Percentiles rank a stretch among this genome's conserved stretches.
These are phyloP conservation scores for Saksenaea vasiformis DNA, from an alignment of 371 early-diverging fungal genomes.

Conservation along the genomic window DNA sequence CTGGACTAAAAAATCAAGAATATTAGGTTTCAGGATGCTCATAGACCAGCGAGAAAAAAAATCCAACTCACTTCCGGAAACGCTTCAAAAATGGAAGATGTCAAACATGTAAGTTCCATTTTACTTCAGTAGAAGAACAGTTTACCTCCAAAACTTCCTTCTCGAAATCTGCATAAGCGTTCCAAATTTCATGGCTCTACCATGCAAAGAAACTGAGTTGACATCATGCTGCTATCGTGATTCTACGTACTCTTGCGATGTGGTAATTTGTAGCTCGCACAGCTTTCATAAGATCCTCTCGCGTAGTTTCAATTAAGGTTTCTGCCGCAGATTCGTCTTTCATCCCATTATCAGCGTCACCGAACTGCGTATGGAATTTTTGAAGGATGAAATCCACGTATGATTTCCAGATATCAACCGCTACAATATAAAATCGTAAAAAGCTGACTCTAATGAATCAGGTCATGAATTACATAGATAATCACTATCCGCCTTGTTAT, in stretches of 20 bases:
- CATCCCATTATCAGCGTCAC: slow-evolving; percentile 25
- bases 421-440: slow-evolving; percentile 23
- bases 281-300: slow-evolving; percentile 43
- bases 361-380: slow-evolving; percentile 28
- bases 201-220: background rate
- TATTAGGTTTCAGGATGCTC: background rate
- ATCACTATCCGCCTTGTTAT: slow-evolving; percentile 50
- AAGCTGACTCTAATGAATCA: background rate
- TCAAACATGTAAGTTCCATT: background rate
- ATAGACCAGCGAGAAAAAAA: background rate
- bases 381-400: slow-evolving; percentile 49
- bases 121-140: slow-evolving; percentile 14
- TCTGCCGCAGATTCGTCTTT: slow-evolving; percentile 19
- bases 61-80: slow-evolving; percentile 6
- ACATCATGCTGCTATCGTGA: background rate
- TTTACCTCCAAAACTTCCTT: slow-evolving; percentile 32
- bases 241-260: slow-evolving; percentile 36
- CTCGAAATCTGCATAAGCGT: slow-evolving; percentile 56
- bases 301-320: slow-evolving; percentile 27
- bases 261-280: slow-evolving; percentile 48
- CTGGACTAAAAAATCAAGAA: slow-evolving; percentile 10
- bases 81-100: background rate
- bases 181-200: slow-evolving; percentile 65
- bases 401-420: slow-evolving; percentile 59
- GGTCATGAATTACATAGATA: slow-evolving; percentile 53